Evolutionary conservation across 1,284 basidiomycete genomes (phyloP).

Genomic region (Rhodotorula sp.): DNA sequence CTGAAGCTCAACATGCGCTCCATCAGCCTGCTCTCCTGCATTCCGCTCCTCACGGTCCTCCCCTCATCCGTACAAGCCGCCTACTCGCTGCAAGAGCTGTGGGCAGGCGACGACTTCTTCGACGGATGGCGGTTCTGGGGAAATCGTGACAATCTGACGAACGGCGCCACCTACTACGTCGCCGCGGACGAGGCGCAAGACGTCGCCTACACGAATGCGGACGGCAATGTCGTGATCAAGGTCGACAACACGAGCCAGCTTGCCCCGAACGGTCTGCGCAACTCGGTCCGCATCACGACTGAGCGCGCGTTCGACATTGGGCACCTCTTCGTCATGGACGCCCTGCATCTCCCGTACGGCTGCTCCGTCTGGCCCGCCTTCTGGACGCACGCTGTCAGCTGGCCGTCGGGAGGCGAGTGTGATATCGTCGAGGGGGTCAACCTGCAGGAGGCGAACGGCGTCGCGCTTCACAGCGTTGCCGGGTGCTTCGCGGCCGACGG

Average conservation of each 20-base stretch:
- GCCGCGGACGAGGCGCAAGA: background rate
- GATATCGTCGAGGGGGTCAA: constrained; percentile 80
- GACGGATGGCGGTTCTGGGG: constrained; percentile 32
- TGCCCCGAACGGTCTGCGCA: constrained; percentile 4
- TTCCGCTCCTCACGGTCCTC: background rate
- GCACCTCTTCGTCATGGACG: constrained; percentile 27
- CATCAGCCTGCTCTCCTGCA: background rate
- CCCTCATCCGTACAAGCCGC: background rate
- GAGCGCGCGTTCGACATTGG: constrained; percentile 25
- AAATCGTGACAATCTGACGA: constrained; percentile 32
- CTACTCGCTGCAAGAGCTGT: constrained; percentile 20
- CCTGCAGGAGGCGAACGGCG: constrained; percentile 72
- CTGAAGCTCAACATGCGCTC: background rate
- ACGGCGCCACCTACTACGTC: constrained; percentile 32
- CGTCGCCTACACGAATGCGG: constrained; percentile 24
- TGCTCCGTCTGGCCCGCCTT: constrained; percentile 17
- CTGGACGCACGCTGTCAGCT: constrained; percentile 21
- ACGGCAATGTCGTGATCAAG: constrained; percentile 30
- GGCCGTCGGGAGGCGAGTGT: constrained; percentile 64
- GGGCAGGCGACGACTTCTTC: constrained; percentile 24
- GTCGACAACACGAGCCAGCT: constrained; percentile 29
- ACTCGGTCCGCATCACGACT: constrained; percentile 33
- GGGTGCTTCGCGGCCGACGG: constrained; percentile 33
- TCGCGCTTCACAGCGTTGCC: constrained; percentile 20
- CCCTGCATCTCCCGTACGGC: constrained; percentile 30